Base-by-base conservation (phyloP, 306 rosid species). In the Vigna unguiculata region DNA sequence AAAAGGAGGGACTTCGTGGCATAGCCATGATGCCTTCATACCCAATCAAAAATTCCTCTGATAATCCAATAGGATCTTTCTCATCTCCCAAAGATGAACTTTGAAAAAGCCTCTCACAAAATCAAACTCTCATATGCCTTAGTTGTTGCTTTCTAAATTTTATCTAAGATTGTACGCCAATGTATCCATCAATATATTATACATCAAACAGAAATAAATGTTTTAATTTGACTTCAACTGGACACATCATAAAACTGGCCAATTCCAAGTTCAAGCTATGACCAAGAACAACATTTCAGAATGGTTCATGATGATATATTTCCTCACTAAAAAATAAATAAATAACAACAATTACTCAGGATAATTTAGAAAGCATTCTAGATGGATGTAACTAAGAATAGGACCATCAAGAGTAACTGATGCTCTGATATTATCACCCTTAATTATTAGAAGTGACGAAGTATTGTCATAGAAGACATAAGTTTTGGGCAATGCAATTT, bases 21-120 rank as follows among this genome's bases (percentile, higher is more conserved):
- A 87, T 92, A 65, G 92, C 96, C 10, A 88, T 87, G 91, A 79
- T 72, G 57, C 90, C 99, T 79, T 96, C 97, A 15, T 96, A 92
- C 78, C 99, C 99, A 21, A 55, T 90, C 83, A 96, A 89, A 86
- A 83, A 73, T 67, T 85, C 96, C 17, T 66, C 89, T 40, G 25
- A 5, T 1, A 87, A 84, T 61, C 90, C 97, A 69, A 63, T 60
- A 54, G 77, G 60, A 60, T 34, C 62, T 6, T 12, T 84, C 32
- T 75, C 79, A 43, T 57, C 79, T 54, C 71, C 55, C 14, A 87
- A 76, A 79, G 97, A 91, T 28, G 97, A 91, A 53, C 92, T 91
- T 81, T 91, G 45, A 81, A n/a, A n/a, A 76, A 62, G 30, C 75
- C 16, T 20, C 32, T 45, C n/a, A 41, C 28, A 47, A 53, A 66